These are phyloP conservation scores for Aspergillus fischeri DNA, from an alignment of 2,329 filamentous ascomycete genomes.

Conservation along the genomic window DNA sequence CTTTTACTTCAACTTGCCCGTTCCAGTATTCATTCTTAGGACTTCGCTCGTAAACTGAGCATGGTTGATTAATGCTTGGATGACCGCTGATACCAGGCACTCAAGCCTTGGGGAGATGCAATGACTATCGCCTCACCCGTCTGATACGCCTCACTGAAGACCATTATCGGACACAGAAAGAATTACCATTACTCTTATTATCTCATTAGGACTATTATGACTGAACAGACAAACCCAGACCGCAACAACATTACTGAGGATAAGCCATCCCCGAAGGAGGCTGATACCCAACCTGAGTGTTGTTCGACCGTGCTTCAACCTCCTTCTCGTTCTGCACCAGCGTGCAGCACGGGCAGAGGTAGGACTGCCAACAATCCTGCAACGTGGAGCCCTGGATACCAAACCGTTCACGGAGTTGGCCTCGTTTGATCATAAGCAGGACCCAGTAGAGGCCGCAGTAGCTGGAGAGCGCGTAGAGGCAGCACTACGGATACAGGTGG, in stretches of 20 bases:
- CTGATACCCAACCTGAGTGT: conserved; percentile 21
- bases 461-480: conserved; percentile 27
- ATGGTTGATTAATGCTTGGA: no score
- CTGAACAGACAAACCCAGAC: neutral
- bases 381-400: conserved; percentile 49
- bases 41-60: neutral
- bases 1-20: conserved; percentile 5
- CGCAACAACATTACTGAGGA: neutral
- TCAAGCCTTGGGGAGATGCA: neutral
- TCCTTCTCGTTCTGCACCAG: conserved; percentile 59
- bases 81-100: no score
- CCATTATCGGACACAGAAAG: neutral
- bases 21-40: neutral
- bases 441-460: conserved; percentile 34
- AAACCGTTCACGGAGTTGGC: conserved; percentile 51
- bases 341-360: conserved; percentile 55
- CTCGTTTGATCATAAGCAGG: conserved; percentile 51
- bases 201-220: neutral
- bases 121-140: no score
- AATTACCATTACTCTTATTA: neutral
- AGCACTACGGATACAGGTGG: conserved; percentile 27
- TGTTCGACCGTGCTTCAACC: conserved; percentile 22
- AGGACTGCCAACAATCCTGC: conserved; percentile 51
- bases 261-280: conserved; percentile 21
- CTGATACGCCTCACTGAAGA: neutral